Evolutionary conservation across 129 eudicot genomes (phyloP), one percentile per base, ranked within the genome.

Genomic region (Lonicera japonica): DNA sequence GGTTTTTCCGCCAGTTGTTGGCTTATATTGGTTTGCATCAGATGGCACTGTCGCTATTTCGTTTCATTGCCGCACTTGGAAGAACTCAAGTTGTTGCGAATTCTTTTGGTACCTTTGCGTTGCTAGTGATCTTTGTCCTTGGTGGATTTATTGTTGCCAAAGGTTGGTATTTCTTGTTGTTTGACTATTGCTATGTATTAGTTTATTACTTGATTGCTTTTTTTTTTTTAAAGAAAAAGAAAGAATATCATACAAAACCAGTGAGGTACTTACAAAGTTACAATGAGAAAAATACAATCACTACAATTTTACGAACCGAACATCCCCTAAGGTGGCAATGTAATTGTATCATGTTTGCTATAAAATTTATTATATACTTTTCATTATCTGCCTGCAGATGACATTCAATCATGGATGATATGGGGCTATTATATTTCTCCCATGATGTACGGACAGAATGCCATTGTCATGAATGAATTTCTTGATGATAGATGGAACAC

Each of bases 391-490:
- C 45, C 17, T 82, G 41, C 76, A 88, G 96, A 84, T 74, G 96
- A 88, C 72, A 71, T 84, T 57, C 60, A 66, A 21, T 72, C 86
- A 58, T 86, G 97, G 97, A 71, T 86, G 92, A 74, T 66, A 29
- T 90, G 95, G 95, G 97, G 79, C 40, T 90, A 78, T 51, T 90
- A 83, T 53, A 4, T 77, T 66, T 90, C 97, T 25, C 97, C 97
- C 39, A 76, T 90, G 87, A 79, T 72, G 81, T 90, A 90, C 59
- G 97, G 86, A 68, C 97, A 86, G 73, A 86, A 83, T 51, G 97
- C 95, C 50, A 66, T 90, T 10, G 77, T 62, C 71, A 58, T 86
- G 53, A 83, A 78, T 52, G 95, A 90, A 63, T 90, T 90, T 72
- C 63, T 81, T 40, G 97, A 81, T 50, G 59, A 76, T 23, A 79